phyloP scores from a whole-genome alignment of 257 asterid species.

The Hygrophila difformis region DNA sequence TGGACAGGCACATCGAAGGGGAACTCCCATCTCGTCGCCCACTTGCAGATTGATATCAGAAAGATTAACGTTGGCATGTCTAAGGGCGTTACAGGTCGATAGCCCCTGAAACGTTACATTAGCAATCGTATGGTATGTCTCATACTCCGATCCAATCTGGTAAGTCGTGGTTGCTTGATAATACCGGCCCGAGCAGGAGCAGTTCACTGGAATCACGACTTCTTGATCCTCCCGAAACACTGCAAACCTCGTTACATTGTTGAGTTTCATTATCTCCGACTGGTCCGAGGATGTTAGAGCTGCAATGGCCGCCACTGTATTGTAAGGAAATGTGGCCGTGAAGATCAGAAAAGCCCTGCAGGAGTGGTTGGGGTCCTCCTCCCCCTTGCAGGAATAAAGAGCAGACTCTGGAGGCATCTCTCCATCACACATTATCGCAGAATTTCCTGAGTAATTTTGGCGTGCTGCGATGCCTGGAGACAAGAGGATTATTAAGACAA shows the following conservation, averaged over 20 bases:
- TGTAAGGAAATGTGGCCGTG: conserved; percentile 34
- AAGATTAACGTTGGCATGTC: conserved; percentile 10
- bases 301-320: conserved; percentile 36
- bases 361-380: conserved; percentile 18
- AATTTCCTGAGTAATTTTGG: conserved; percentile 34
- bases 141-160: conserved; percentile 1
- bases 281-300: conserved; percentile 32
- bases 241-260: conserved; percentile 26
- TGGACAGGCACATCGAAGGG: conserved; percentile 55
- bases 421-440: conserved; percentile 19
- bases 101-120: conserved; percentile 44
- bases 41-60: conserved; percentile 11
- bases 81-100: conserved; percentile 33
- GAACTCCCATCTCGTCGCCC: conserved; percentile 31
- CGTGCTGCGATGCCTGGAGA: conserved; percentile 24
- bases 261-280: conserved; percentile 26
- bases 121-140: conserved; percentile 36
- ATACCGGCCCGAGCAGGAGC: conserved; percentile 35
- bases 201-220: conserved; percentile 42
- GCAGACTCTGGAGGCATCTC: conserved; percentile 14
- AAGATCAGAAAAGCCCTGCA: conserved; percentile 49
- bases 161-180: conserved; percentile 32
- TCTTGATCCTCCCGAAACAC: conserved; percentile 26
- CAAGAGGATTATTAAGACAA: conserved; percentile 17
- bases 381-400: conserved; percentile 40